Base-by-base conservation (phyloP, 2,329 filamentous ascomycete genomes). In the Colletotrichum truncatum region DNA sequence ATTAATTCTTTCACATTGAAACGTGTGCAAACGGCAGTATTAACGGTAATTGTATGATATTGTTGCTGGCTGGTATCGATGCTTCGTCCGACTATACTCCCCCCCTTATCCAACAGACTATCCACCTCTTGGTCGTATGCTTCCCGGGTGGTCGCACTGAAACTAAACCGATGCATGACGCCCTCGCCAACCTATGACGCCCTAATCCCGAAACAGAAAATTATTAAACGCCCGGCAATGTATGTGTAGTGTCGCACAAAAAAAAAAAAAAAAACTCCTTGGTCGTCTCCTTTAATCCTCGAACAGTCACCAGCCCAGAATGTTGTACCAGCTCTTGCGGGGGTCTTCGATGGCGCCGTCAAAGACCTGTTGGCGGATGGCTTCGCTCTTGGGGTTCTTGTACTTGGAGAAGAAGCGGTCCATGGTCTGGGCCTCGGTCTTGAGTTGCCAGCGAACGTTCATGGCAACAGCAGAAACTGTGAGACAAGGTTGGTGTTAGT, bases 371-470 rank as follows among this genome's bases (percentile, higher is more conserved):
- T 65, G 69, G 25, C 77, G 72, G 12, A 71, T 72, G 5, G 73
- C 74, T 56, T 80, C 77, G 62, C 78, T 80, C 64, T 77, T 67
- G 6, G 76, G 67, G 7, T 73, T 78, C 69, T 78, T 74, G 73
- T 80, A 80, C 61, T 75, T 73, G 34, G 75, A 59, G 64, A 80
- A 80, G 66, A 73, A 77, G 39, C 73, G 73, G 66, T 80, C 78
- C 70, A 80, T 75, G 5, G 72, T 75, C 28, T 68, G 67, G 5
- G 77, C 78, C 57, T 76, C 74, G 28, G 59, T 70, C 39, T 66
- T 56, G 43, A 80, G 73, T 49, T 79, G 77, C 12, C 64, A 69
- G 54, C 69, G 68, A 54, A 80, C 73, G 65, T 77, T 79, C 64
- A 69, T 62, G n/a, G 62, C 76, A 25, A 79, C 66, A 14, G 70